Percentiles rank a stretch among this genome's conserved stretches.
Evolutionary conservation across 108 stramenopile species (phyloP).

Genomic region (Stephanodiscus minutulus): DNA sequence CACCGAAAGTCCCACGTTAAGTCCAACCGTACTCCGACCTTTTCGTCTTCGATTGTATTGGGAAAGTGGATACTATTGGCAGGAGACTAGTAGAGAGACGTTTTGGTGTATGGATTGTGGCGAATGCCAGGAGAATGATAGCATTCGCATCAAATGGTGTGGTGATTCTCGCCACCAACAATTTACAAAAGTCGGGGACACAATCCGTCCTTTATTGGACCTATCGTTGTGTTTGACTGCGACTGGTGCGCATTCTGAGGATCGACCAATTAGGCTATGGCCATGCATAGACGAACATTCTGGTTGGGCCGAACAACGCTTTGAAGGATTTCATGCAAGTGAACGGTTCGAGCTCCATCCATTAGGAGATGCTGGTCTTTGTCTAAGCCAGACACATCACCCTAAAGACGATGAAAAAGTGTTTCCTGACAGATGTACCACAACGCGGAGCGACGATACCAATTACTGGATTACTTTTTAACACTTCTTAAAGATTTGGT

Average conservation of each 20-base stretch:
- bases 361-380: neutral
- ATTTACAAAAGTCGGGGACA: constrained; percentile 4
- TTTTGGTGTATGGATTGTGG: constrained; percentile 55
- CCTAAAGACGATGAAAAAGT: constrained; percentile 18
- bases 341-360: constrained; percentile 14
- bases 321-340: neutral
- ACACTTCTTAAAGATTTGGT: neutral
- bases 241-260: constrained; percentile 2
- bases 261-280: neutral
- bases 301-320: neutral
- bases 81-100: constrained; percentile 55
- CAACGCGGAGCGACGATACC: constrained; percentile 1
- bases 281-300: neutral
- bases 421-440: constrained; percentile 4
- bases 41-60: constrained; percentile 57
- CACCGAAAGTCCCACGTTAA: too few species aligned
- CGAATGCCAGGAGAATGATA: constrained; percentile 1
- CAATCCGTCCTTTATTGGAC: neutral
- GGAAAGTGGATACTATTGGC: constrained; percentile 59
- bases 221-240: constrained; percentile 6
- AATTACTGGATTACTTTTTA: constrained; percentile 7
- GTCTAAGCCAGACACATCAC: constrained; percentile 28
- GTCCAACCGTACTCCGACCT: neutral
- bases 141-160: constrained; percentile 13
- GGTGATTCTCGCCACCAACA: neutral